Conservation (phyloP, 345 rosid genomes). For the Physaria fendleri region DNA sequence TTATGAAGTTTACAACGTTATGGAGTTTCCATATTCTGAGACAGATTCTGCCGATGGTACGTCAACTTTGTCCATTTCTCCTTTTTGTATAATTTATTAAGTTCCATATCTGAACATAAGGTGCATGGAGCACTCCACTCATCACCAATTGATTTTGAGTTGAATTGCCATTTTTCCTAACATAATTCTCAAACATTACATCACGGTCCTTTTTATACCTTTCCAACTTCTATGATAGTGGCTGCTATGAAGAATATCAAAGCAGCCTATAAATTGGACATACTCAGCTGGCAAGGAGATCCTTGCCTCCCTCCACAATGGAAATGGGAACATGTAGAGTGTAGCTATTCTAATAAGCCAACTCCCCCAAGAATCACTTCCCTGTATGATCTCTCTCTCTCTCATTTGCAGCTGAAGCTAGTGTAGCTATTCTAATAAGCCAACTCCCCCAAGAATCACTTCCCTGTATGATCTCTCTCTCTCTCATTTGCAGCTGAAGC, state of each 20-base stretch:
- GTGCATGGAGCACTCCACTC: too few species aligned
- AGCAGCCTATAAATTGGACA: slow-evolving; percentile 20
- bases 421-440: too few species aligned
- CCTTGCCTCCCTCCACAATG: slow-evolving; percentile 24
- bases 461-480: too few species aligned
- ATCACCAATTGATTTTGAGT: too few species aligned
- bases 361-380: slow-evolving; percentile 31
- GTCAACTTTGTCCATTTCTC: neutral
- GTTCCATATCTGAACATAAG: too few species aligned
- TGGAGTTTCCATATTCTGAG: neutral
- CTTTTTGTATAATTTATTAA: too few species aligned
- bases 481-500: too few species aligned
- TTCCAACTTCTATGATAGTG: slow-evolving; percentile 12
- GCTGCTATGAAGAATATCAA: slow-evolving; percentile 33
- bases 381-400: slow-evolving; percentile 29
- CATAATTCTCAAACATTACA: too few species aligned
- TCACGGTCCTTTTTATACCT: too few species aligned
- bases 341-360: slow-evolving; percentile 11
- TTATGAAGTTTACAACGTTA: neutral
- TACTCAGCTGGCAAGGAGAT: slow-evolving; percentile 42
- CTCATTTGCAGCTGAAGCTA: neutral
- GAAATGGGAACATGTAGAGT: slow-evolving; percentile 19
- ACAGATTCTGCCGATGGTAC: neutral
- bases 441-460: too few species aligned
- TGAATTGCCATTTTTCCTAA: too few species aligned